Conservation (phyloP, 2,329 filamentous ascomycete genomes). For the Ophiosphaerella narmari region DNA sequence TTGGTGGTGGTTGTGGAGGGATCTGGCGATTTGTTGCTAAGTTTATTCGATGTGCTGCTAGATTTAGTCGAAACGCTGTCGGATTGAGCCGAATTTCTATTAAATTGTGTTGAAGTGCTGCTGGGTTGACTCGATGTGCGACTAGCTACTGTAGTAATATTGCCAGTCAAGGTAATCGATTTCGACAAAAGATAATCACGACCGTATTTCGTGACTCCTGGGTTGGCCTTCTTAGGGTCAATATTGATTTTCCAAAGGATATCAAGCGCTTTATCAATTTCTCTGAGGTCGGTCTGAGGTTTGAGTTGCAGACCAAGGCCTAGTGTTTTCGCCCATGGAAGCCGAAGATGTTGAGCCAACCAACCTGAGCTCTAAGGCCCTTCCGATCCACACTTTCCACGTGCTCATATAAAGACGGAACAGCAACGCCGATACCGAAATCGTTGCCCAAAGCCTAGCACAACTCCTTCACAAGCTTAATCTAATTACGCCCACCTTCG, state of each 20-base stretch:
- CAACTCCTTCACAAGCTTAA: slow-evolving; percentile 27
- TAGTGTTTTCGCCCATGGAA: slow-evolving; percentile 41
- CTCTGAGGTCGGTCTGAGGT: slow-evolving; percentile 54
- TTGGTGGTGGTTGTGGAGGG: no score
- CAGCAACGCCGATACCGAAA: slow-evolving; percentile 28
- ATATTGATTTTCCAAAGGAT: slow-evolving; percentile 55
- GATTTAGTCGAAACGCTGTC: slow-evolving; percentile 8
- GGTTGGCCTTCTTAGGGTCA: slow-evolving; percentile 46
- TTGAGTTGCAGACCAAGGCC: slow-evolving; percentile 40
- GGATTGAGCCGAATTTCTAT: not conserved
- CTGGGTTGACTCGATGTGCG: not conserved
- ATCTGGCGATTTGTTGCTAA: no score
- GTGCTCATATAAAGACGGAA: slow-evolving; percentile 34
- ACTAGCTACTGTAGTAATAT: not conserved
- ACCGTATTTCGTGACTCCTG: slow-evolving; percentile 57
- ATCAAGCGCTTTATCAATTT: slow-evolving; percentile 50
- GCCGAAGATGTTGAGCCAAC: slow-evolving; percentile 56
- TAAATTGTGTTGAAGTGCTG: no score
- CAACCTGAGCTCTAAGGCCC: slow-evolving; percentile 32
- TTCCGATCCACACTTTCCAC: slow-evolving; percentile 31
- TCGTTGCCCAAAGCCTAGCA: slow-evolving; percentile 21
- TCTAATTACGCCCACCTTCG: slow-evolving; percentile 39
- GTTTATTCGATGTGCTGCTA: no score
- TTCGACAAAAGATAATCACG: slow-evolving; percentile 33
- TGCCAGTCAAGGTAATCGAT: not conserved